Conservation (phyloP, 169 alveolate species). For the Plasmodium yoelii region DNA sequence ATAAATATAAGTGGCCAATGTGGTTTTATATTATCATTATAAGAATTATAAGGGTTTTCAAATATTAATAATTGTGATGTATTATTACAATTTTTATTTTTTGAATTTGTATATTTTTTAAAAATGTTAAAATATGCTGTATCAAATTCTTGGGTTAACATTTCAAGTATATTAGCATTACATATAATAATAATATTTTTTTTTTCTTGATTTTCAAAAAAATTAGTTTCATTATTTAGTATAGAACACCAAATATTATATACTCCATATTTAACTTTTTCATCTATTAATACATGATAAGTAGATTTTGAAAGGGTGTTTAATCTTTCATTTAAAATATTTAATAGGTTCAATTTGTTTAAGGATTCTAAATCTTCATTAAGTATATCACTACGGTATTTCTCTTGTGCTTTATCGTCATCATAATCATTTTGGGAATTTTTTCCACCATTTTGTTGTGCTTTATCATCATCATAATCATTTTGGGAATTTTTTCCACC, state of each 20-base stretch:
- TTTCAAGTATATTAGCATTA: slow-evolving; percentile 23
- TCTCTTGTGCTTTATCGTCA: no score
- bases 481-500: no score
- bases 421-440: no score
- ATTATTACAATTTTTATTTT: background rate
- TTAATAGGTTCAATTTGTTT: slow-evolving; percentile 24
- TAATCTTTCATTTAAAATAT: slow-evolving; percentile 49
- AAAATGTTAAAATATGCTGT: slow-evolving; percentile 5
- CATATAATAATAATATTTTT: slow-evolving; percentile 47
- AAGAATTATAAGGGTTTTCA: slow-evolving; percentile 67
- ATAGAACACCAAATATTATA: slow-evolving; percentile 67
- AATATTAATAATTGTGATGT: background rate
- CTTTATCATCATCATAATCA: no score
- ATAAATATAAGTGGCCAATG: slow-evolving; percentile 72
- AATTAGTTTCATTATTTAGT: slow-evolving; percentile 38
- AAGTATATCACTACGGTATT: no score
- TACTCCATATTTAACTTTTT: slow-evolving; percentile 48
- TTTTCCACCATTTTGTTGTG: no score
- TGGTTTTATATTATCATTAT: slow-evolving; percentile 42
- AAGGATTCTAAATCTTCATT: slow-evolving; percentile 15
- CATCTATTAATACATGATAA: slow-evolving; percentile 44
- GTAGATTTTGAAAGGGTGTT: slow-evolving; percentile 44
- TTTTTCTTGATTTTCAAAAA: slow-evolving; percentile 16
- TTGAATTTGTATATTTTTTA: slow-evolving; percentile 21
- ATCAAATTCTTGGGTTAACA: slow-evolving; percentile 20